Base-by-base conservation (phyloP, 2,329 filamentous ascomycete genomes). In the Orbilia quercus region DNA sequence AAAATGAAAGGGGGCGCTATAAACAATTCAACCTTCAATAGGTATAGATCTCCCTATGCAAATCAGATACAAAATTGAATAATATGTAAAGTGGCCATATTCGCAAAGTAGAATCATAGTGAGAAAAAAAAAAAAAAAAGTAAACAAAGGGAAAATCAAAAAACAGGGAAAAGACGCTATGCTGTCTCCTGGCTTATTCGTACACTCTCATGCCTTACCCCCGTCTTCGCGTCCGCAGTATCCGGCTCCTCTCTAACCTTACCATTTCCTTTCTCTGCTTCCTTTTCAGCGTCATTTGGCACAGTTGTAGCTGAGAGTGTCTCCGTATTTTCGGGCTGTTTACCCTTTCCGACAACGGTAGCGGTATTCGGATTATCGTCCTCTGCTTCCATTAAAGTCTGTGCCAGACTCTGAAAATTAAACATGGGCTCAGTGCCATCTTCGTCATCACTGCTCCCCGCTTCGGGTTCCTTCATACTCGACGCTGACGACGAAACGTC, bases 401-500 rank as follows among this genome's bases (percentile, higher is more conserved):
- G 91, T 1, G 91, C 91, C 20, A 98, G 82, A 76, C 92, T 96
- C 64, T 88, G 85, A 79, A 97, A 97, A 80, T 96, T 97, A 81
- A 96, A 95, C 86, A 96, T 88, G 1, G 92, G 87, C 79, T 97
- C 93, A 0, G 85, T 75, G 14, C 75, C 75, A 44, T 77, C 76
- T 14, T 75, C 77, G 28, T 77, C 76, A 20, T 72, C 76, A 14
- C 71, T 74, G 55, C 53, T 67, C 4, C 60, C 58, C 3, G 74
- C 67, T 20, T 67, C 70, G 4, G 70, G 70, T 34, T 69, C 62
- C 36, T 74, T 74, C 70, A 67, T 69, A 18, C 70, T 74, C 34
- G 70, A 74, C 16, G 63, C 70, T 4, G 70, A 74, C 6, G 70
- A 74, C 7, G 70, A 74, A 18, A 67, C 64, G 23, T 69, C 63